These are phyloP conservation scores for Acanthamoeba castellanii DNA, from an alignment of 208 protist genomes.

Conservation along the genomic window DNA sequence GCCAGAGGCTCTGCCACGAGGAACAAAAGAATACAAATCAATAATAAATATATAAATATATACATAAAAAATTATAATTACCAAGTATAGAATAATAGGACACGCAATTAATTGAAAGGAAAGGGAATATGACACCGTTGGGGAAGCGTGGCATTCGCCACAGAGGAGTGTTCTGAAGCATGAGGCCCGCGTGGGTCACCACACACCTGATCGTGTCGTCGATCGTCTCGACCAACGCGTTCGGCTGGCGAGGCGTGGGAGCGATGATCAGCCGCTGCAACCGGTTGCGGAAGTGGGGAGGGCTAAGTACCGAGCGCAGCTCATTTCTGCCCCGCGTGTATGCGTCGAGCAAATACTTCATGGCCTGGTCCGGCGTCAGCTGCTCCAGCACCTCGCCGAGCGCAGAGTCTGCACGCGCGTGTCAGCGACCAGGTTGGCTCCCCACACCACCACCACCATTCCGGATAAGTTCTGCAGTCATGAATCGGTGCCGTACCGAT, in stretches of 20 bases:
- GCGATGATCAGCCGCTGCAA: neutral
- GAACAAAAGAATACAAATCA: neutral
- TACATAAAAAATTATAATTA: neutral
- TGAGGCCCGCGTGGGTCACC: constrained; percentile 29
- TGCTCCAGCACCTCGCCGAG: constrained; percentile 44
- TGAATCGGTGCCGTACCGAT: neutral
- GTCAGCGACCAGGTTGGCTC: neutral
- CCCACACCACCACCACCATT: no score
- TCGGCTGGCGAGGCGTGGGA: neutral
- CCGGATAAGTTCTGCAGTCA: neutral
- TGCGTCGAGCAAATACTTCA: constrained; percentile 31
- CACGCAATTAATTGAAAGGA: neutral
- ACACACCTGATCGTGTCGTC: constrained; percentile 38
- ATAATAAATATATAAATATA: no score
- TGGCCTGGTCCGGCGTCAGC: neutral
- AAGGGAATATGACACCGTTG: neutral
- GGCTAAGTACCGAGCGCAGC: neutral
- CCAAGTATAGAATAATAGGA: no score
- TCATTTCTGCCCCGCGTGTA: constrained; percentile 8
- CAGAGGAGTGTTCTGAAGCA: constrained; percentile 55
- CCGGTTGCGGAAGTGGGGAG: neutral
- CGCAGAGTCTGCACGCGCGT: neutral
- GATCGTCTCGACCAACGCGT: neutral
- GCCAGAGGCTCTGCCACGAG: neutral
- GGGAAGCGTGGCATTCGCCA: neutral